phyloP scores from a whole-genome alignment of 176 grass and related monocot species.

The Elymus sibiricus region DNA sequence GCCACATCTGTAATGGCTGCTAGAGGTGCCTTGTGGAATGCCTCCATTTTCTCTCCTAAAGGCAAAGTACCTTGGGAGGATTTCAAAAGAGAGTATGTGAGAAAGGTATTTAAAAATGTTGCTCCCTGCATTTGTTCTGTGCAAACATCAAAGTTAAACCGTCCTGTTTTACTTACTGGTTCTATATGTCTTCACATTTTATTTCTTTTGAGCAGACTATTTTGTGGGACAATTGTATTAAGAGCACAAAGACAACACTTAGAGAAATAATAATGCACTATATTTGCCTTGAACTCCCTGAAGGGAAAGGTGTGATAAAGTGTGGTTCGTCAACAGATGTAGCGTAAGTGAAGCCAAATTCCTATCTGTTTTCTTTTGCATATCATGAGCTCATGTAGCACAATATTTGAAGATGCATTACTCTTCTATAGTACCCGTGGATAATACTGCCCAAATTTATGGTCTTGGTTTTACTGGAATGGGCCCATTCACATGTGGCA shows the following conservation, averaged over 20 bases:
- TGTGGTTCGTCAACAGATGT: slow-evolving; percentile 61
- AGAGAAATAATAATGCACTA: slow-evolving; percentile 97
- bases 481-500: background rate
- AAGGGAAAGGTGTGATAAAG: slow-evolving; percentile 85
- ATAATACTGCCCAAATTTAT: background rate
- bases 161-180: slow-evolving; percentile 9
- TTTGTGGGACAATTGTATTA: slow-evolving; percentile 97
- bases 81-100: slow-evolving; percentile 87
- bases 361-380: slow-evolving; percentile 10
- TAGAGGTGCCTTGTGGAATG: slow-evolving; percentile 97
- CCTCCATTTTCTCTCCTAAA: slow-evolving; percentile 77
- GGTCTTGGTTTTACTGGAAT: background rate
- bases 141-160: background rate
- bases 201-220: slow-evolving; percentile 61
- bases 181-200: slow-evolving; percentile 16
- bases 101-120: slow-evolving; percentile 59
- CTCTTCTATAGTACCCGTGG: background rate
- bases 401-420: slow-evolving; percentile 11
- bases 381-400: background rate
- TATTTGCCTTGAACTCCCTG: slow-evolving; percentile 84
- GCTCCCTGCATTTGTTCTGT: background rate
- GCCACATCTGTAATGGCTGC: slow-evolving; percentile 89
- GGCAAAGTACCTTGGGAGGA: slow-evolving; percentile 78
- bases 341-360: slow-evolving; percentile 59
- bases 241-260: slow-evolving; percentile 87